Evolutionary conservation across 1,139 yeast species (phyloP).

Genomic region (Taphrina flavorubra): DNA sequence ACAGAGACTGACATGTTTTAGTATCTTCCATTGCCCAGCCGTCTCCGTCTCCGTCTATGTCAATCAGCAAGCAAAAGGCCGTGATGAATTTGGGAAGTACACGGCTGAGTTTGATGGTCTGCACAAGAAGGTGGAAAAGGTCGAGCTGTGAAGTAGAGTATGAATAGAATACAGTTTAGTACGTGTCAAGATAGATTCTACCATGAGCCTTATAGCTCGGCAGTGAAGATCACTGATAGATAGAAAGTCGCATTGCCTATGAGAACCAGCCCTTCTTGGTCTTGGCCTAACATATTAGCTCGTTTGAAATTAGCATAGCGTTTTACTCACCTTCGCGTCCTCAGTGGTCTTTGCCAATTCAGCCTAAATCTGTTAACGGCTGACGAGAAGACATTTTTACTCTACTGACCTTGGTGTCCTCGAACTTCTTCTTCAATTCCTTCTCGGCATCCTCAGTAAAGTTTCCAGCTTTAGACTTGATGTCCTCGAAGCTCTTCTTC

Average conservation of each 20-base stretch:
- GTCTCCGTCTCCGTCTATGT: conserved; percentile 45
- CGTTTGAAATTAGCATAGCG: background rate
- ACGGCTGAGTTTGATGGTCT: conserved; percentile 36
- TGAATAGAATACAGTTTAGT: background rate
- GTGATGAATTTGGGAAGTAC: conserved; percentile 43
- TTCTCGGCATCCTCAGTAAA: conserved; percentile 25
- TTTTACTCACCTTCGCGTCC: conserved; percentile 10
- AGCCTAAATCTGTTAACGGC: background rate
- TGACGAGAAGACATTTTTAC: background rate
- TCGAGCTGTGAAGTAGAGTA: conserved; percentile 12
- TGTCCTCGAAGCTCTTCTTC: conserved; percentile 37
- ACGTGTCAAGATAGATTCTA: background rate
- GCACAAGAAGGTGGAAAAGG: conserved; percentile 27
- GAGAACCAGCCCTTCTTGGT: conserved; percentile 28
- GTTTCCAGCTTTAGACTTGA: conserved; percentile 34
- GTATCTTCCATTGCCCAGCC: conserved; percentile 44
- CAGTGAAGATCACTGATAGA: background rate
- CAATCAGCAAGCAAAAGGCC: conserved; percentile 43
- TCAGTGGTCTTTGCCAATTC: conserved; percentile 23
- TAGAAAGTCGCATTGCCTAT: background rate
- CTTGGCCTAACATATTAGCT: conserved; percentile 17
- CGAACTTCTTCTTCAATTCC: conserved; percentile 36
- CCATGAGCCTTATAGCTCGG: background rate
- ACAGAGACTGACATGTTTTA: background rate
- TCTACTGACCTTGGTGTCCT: conserved; percentile 21